These are phyloP conservation scores for Balamuthia mandrillaris DNA, from an alignment of 208 protist species.

Conservation along the genomic window DNA sequence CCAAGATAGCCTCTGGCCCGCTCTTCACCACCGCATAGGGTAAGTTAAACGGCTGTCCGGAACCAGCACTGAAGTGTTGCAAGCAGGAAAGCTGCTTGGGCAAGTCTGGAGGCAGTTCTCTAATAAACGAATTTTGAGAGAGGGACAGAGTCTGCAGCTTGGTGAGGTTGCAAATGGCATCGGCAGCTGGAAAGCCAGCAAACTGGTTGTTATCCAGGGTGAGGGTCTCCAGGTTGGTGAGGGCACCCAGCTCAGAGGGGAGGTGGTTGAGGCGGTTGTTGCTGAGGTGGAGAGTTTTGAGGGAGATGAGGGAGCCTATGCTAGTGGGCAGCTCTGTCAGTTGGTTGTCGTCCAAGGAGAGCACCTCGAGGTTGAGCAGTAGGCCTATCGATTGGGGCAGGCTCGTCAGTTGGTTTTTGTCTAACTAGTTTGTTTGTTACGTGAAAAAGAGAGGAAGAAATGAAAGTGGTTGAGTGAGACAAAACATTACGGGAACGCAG, in stretches of 20 bases:
- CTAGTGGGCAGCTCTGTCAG: background rate
- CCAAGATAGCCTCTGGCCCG: background rate
- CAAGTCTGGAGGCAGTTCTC: background rate
- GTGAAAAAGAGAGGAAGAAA: background rate
- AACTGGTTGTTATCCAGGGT: slow-evolving; percentile 3
- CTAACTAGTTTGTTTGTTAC: background rate
- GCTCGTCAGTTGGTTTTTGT: background rate
- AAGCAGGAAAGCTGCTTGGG: background rate
- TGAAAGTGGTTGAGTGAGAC: background rate
- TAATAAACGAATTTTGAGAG: background rate
- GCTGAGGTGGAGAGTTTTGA: background rate
- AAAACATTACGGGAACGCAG: background rate
- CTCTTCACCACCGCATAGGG: background rate
- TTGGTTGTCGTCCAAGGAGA: background rate
- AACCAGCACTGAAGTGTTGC: background rate
- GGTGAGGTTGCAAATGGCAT: background rate
- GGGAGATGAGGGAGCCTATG: background rate
- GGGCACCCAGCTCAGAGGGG: background rate
- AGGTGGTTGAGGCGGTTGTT: background rate
- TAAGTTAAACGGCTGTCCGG: background rate
- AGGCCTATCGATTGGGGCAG: background rate
- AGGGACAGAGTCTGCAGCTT: background rate
- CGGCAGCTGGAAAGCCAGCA: background rate
- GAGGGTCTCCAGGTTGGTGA: background rate
- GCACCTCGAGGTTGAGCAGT: background rate